These are phyloP conservation scores for Globisporangium canariense DNA, from an alignment of 352 stramenopile genomes.

Conservation along the genomic window DNA sequence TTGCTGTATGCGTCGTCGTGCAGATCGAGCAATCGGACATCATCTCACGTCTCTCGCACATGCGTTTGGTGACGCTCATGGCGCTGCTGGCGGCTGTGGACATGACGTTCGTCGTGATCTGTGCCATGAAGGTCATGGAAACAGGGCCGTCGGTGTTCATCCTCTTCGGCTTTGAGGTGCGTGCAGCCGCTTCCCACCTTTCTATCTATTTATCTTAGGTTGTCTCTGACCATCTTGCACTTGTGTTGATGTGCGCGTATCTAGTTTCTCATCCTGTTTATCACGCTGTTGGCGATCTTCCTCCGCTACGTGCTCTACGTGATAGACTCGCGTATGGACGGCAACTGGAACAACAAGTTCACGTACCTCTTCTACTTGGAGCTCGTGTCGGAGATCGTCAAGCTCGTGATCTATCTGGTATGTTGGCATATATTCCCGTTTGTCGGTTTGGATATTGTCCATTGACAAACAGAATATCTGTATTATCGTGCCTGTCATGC, in stretches of 20 bases:
- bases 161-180: constrained; percentile 95
- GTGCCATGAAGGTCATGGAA: constrained; percentile 69
- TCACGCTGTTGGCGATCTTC: constrained; percentile 90
- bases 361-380: constrained; percentile 95
- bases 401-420: constrained; percentile 96
- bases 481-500: background rate
- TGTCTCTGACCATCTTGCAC: no score
- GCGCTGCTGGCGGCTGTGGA: constrained; percentile 85
- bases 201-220: no score
- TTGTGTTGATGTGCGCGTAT: background rate
- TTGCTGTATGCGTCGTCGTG: constrained; percentile 5
- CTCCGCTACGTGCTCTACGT: constrained; percentile 92
- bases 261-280: constrained; percentile 90
- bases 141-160: constrained; percentile 91
- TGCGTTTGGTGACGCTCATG: constrained; percentile 89
- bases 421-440: background rate
- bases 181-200: background rate
- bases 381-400: constrained; percentile 93
- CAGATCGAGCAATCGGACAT: constrained; percentile 89
- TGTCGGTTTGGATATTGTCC: background rate
- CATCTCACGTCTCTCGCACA: constrained; percentile 71
- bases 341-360: constrained; percentile 88
- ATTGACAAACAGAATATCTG: background rate
- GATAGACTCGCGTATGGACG: constrained; percentile 89
- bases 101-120: constrained; percentile 87